Evolutionary conservation across 495 filamentous ascomycete species (phyloP).

Genomic region (Ascodesmis nigricans): DNA sequence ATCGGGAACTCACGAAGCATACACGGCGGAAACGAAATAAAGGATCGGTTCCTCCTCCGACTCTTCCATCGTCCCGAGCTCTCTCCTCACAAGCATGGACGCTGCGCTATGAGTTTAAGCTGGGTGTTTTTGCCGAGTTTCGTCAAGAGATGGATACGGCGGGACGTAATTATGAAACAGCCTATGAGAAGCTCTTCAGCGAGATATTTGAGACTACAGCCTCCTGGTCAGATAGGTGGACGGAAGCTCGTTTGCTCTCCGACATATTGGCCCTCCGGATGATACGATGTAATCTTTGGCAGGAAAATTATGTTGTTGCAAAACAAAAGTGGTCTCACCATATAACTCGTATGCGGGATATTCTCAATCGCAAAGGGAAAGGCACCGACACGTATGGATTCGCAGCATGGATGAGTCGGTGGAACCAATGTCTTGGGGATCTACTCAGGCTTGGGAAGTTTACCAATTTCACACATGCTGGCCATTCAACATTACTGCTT

Average conservation of each 20-base stretch:
- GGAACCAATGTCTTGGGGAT: slow-evolving; percentile 19
- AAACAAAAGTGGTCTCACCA: slow-evolving; percentile 57
- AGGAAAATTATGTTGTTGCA: slow-evolving; percentile 48
- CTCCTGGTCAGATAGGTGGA: slow-evolving; percentile 67
- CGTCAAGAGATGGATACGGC: slow-evolving; percentile 76
- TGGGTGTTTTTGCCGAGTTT: slow-evolving; percentile 73
- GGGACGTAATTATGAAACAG: slow-evolving; percentile 56
- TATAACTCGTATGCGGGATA: slow-evolving; percentile 41
- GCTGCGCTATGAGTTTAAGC: slow-evolving; percentile 79
- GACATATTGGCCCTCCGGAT: slow-evolving; percentile 59
- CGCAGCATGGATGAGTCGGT: slow-evolving; percentile 13
- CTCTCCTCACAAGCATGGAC: slow-evolving; percentile 74
- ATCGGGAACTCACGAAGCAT: slow-evolving; percentile 76
- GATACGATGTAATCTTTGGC: slow-evolving; percentile 58
- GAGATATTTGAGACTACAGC: slow-evolving; percentile 75
- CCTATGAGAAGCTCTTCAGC: slow-evolving; percentile 57
- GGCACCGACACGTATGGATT: slow-evolving; percentile 32
- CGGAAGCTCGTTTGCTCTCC: slow-evolving; percentile 59
- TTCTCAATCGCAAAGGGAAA: slow-evolving; percentile 61
- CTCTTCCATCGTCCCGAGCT: slow-evolving; percentile 61
- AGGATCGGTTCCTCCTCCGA: slow-evolving; percentile 52
- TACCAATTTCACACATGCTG: no score
- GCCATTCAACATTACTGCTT: no score
- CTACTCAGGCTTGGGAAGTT: slow-evolving; percentile 10
- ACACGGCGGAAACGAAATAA: slow-evolving; percentile 59